Percentiles rank a stretch among this genome's conserved stretches.
Conservation (phyloP, 2,329 filamentous ascomycete genomes). For the Lachnellula cervina region DNA sequence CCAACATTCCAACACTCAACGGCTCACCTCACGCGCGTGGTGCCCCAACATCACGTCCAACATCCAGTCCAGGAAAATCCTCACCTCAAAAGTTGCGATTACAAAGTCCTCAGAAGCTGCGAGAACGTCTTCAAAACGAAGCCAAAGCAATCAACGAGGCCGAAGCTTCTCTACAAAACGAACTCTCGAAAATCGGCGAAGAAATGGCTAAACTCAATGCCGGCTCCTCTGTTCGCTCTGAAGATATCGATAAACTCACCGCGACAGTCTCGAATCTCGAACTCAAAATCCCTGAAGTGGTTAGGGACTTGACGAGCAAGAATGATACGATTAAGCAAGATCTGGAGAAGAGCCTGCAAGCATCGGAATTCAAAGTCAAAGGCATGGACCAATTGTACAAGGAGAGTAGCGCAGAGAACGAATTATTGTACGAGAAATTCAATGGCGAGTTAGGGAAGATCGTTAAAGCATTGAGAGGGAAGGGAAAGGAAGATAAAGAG, state of each 20-base stretch:
- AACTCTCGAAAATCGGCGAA: slow-evolving; percentile 73
- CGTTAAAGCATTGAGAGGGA: slow-evolving; percentile 66
- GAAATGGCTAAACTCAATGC: slow-evolving; percentile 63
- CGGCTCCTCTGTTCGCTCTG: slow-evolving; percentile 31
- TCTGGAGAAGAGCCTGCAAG: slow-evolving; percentile 64
- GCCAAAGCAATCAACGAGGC: slow-evolving; percentile 68
- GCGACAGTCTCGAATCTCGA: slow-evolving; percentile 64
- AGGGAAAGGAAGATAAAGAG: slow-evolving; percentile 71
- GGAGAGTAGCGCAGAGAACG: slow-evolving; percentile 84
- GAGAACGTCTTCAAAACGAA: slow-evolving; percentile 80
- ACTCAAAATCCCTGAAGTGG: slow-evolving; percentile 54
- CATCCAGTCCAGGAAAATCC: slow-evolving; percentile 18
- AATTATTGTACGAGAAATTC: slow-evolving; percentile 86
- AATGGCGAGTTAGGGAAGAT: slow-evolving; percentile 87
- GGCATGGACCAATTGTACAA: slow-evolving; percentile 86
- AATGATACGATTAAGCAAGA: slow-evolving; percentile 64
- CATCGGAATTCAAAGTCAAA: slow-evolving; percentile 72
- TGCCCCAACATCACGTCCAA: slow-evolving; percentile 18
- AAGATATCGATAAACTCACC: slow-evolving; percentile 39
- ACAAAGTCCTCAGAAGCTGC: slow-evolving; percentile 68
- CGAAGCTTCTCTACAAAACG: slow-evolving; percentile 65
- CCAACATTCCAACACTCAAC: slow-evolving; percentile 29
- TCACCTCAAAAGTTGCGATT: slow-evolving; percentile 51
- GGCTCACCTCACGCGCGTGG: slow-evolving; percentile 21
- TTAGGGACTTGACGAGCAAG: slow-evolving; percentile 55